Evolutionary conservation across 1,284 basidiomycete genomes (phyloP), one percentile per base, ranked within the genome.

Genomic region (Ustilago lituana): DNA sequence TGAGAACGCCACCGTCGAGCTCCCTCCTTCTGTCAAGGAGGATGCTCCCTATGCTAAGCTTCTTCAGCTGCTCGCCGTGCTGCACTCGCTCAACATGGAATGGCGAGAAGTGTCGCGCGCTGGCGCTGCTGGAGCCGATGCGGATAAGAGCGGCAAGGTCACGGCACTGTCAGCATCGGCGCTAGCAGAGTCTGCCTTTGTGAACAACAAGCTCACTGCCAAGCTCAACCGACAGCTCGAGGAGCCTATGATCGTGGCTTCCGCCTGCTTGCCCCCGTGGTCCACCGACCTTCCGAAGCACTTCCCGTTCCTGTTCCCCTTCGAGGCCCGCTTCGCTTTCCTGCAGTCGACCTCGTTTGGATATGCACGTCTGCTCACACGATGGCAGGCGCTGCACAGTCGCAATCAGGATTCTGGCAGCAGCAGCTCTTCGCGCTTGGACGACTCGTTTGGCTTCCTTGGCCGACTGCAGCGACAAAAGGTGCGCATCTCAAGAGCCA

Each of bases 171-270:
- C 46, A 32, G 29, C 64, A 66, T 12, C 84, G 90, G 26, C 84
- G 82, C 43, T 83, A 88, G 31, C 38, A 10, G 92, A 94, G 63
- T 88, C 89, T 1, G 87, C 91, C 0, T 98, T 98, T 80, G 89
- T 98, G 72, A 99, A 98, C 83, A 97, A 97, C 85, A 98, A 98
- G 84, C 85, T 99, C 40, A 94, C 94, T 1, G 96, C 96, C 20
- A 98, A 99, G 83, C 87, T 99, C 32, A 94, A 93, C n/a, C 88
- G 96, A 35, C 96, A 98, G 82, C 83, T 99, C 32, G 95, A 98
- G 76, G 96, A 99, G 82, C 93, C 93, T 0, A 96, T 98, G 92
- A 95, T 99, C 68, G 91, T 98, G 35, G 96, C 95, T 1, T 95
- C 94, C 74, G 91, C 91, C 36, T 98, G 94, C 83, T 85, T 98